Percentiles rank a stretch among this genome's conserved stretches.
Evolutionary conservation across 805 yeast species (phyloP).

Genomic region (Lipomyces orientalis): DNA sequence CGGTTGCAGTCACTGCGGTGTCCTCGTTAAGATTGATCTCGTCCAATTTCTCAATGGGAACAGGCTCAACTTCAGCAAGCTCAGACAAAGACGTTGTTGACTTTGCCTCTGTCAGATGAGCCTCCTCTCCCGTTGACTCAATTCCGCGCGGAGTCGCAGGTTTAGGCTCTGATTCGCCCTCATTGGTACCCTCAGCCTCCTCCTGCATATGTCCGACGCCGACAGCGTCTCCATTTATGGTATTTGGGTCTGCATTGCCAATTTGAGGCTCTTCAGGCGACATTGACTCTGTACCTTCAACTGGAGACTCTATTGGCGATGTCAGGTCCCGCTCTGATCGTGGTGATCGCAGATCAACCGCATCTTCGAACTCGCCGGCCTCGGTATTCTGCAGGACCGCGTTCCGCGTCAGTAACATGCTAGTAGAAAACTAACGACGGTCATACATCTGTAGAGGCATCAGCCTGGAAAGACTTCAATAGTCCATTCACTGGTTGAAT

Average conservation of each 20-base stretch:
- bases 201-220: not conserved
- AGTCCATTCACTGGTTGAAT: conserved; percentile 11
- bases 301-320: not conserved
- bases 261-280: conserved; percentile 12
- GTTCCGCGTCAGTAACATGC: not conserved
- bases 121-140: not conserved
- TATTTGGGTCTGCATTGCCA: not conserved
- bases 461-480: conserved; percentile 3
- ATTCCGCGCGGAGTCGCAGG: not conserved
- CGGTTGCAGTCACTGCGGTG: not conserved
- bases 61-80: conserved; percentile 1
- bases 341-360: conserved; percentile 13
- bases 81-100: not conserved
- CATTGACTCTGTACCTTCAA: not conserved
- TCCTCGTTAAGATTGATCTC: conserved; percentile 28
- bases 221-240: not conserved
- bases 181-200: not conserved
- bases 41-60: conserved; percentile 14
- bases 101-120: not conserved
- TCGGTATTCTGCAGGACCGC: conserved; percentile 15
- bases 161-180: not conserved
- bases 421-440: not conserved
- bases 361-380: conserved; percentile 28
- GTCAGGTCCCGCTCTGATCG: conserved; percentile 26
- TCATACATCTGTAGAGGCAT: conserved; percentile 18